These are phyloP conservation scores for Staphylotrichum longicolle DNA, from an alignment of 495 filamentous ascomycete species.

Conservation along the genomic window DNA sequence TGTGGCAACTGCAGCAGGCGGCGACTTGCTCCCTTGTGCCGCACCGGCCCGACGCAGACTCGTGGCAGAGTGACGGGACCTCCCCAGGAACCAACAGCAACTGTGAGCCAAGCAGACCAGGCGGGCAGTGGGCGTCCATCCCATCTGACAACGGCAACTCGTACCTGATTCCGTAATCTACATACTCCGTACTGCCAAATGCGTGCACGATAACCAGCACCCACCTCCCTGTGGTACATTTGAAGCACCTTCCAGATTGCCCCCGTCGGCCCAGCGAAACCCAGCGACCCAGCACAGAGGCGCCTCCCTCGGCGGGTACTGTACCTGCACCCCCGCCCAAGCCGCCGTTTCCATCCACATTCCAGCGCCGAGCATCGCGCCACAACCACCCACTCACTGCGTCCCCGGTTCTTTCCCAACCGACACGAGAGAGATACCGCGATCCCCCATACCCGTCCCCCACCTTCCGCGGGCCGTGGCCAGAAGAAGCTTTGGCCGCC, in stretches of 20 bases:
- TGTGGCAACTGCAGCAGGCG: too few species aligned
- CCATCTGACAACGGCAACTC: too few species aligned
- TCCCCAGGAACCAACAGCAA: constrained; percentile 1
- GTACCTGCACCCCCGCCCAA: background rate
- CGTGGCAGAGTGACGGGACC: too few species aligned
- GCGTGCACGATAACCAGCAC: too few species aligned
- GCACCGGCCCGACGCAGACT: background rate
- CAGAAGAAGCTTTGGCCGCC: constrained; percentile 1
- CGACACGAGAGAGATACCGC: too few species aligned
- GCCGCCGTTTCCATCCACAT: background rate
- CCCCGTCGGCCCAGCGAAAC: background rate
- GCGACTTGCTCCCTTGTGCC: background rate
- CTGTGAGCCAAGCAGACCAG: too few species aligned
- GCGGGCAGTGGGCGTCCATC: too few species aligned
- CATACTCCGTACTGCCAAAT: too few species aligned
- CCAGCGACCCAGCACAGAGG: too few species aligned
- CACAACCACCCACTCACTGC: background rate
- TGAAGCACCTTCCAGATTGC: too few species aligned
- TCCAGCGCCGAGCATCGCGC: background rate
- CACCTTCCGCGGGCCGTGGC: background rate
- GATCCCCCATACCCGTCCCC: background rate
- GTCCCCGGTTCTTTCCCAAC: background rate
- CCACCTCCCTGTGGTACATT: too few species aligned
- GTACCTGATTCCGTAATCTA: too few species aligned
- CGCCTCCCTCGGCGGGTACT: background rate